Conservation (phyloP, 495 filamentous ascomycete species). For the Podospora appendiculata region DNA sequence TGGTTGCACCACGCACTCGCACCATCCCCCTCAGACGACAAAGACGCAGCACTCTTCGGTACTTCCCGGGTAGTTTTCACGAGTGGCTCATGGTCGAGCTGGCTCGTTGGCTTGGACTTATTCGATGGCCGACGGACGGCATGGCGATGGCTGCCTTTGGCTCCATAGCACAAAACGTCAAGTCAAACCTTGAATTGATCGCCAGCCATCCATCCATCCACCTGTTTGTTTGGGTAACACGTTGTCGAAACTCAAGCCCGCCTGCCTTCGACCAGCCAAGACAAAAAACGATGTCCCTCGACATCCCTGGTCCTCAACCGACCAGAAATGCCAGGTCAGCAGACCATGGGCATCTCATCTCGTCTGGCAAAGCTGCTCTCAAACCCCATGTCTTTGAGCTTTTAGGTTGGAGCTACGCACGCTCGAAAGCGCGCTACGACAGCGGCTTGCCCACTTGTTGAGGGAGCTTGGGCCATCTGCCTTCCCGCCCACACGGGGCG, state of each 20-base stretch:
- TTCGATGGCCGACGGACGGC: not conserved
- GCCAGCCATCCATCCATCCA: not conserved
- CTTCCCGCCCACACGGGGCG: constrained; percentile 10
- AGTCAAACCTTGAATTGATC: not conserved
- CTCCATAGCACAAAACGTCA: not conserved
- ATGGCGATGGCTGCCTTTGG: not conserved
- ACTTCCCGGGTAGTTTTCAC: too few species aligned
- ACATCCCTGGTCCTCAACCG: not conserved
- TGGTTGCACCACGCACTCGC: too few species aligned
- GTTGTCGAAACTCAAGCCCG: not conserved
- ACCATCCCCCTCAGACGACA: too few species aligned
- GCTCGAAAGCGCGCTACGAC: constrained; percentile 9
- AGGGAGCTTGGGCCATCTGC: constrained; percentile 21
- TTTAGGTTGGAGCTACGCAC: not conserved
- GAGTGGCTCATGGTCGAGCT: too few species aligned
- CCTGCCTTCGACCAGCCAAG: not conserved
- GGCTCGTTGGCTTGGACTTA: too few species aligned
- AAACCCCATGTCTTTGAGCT: not conserved
- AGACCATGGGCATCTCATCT: not conserved
- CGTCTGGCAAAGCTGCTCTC: not conserved
- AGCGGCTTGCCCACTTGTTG: constrained; percentile 13
- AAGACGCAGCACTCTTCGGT: too few species aligned
- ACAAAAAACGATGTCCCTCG: not conserved
- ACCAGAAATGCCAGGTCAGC: not conserved
- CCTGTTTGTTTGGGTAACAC: not conserved